Conservation (phyloP, 208 protist species). For the Acanthamoeba castellanii region DNA sequence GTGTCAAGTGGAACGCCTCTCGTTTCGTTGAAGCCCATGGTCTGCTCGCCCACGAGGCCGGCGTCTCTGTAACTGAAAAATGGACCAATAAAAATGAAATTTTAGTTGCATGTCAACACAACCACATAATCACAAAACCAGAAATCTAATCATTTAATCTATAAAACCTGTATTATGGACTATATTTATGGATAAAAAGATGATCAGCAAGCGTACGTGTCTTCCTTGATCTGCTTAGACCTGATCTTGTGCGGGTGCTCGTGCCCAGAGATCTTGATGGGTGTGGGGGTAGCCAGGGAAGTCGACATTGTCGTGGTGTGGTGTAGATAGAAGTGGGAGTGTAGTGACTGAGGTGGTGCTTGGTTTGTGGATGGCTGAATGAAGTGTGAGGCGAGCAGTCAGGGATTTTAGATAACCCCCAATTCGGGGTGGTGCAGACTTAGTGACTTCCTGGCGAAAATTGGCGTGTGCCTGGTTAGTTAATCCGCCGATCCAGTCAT, state of each 20-base stretch:
- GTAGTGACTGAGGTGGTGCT: background rate
- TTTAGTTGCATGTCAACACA: too few relatives aligned
- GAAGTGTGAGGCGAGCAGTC: too few relatives aligned
- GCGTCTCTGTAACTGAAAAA: background rate
- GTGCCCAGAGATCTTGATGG: slow-evolving; percentile 3
- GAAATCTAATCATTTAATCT: too few relatives aligned
- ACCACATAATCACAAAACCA: too few relatives aligned
- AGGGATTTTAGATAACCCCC: too few relatives aligned
- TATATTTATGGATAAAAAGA: too few relatives aligned
- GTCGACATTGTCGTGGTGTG: background rate
- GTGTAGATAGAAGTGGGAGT: background rate
- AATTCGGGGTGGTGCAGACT: too few relatives aligned
- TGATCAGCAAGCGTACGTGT: background rate
- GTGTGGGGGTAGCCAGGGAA: background rate
- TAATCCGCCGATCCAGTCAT: too few relatives aligned
- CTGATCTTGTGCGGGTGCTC: background rate
- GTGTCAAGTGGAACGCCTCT: background rate
- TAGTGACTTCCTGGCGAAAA: too few relatives aligned
- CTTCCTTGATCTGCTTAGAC: background rate
- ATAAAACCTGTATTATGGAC: too few relatives aligned
- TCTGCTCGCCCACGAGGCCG: background rate
- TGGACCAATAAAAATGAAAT: background rate
- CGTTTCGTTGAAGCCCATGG: background rate
- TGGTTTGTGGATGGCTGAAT: too few relatives aligned
- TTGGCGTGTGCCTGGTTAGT: too few relatives aligned